Percentiles rank a stretch among this genome's conserved stretches.
Evolutionary conservation across 768 basidiomycete genomes (phyloP).

Genomic region (Leccinellum rugosiceps): DNA sequence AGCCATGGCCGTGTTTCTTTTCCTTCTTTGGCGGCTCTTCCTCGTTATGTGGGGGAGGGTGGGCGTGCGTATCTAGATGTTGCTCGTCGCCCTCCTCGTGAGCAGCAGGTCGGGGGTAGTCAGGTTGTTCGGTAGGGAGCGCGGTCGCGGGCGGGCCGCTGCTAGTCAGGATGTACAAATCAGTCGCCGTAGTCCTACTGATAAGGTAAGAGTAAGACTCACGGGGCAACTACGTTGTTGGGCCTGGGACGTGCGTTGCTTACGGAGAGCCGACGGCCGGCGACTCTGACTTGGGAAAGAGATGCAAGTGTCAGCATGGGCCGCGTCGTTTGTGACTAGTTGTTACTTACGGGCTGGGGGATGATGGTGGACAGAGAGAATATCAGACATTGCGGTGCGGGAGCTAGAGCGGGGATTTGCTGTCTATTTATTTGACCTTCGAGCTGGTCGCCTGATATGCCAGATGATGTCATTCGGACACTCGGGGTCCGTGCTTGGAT

Average conservation of each 20-base stretch:
- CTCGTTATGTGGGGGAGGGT: constrained; percentile 38
- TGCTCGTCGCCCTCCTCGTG: constrained; percentile 35
- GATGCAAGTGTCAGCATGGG: not conserved
- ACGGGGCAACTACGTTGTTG: constrained; percentile 29
- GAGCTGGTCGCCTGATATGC: not conserved
- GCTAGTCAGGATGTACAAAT: not conserved
- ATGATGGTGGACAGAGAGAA: constrained; percentile 38
- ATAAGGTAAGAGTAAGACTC: not conserved
- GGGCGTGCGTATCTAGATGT: not conserved
- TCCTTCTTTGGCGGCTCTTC: constrained; percentile 49
- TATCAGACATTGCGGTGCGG: constrained; percentile 29
- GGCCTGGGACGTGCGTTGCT: constrained; percentile 37
- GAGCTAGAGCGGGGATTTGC: not conserved
- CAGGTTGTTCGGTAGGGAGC: constrained; percentile 24
- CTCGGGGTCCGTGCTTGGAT: not conserved
- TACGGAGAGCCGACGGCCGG: constrained; percentile 49
- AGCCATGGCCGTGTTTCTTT: constrained; percentile 39
- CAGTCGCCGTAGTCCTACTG: not conserved
- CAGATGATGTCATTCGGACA: not conserved
- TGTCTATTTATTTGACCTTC: not conserved
- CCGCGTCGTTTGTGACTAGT: not conserved
- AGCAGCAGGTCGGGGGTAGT: constrained; percentile 55
- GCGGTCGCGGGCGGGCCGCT: not conserved
- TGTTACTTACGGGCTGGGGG: constrained; percentile 46
- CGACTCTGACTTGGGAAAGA: constrained; percentile 36